These are phyloP conservation scores for Parasitella parasitica DNA, from an alignment of 371 early-diverging fungal species.

Conservation along the genomic window DNA sequence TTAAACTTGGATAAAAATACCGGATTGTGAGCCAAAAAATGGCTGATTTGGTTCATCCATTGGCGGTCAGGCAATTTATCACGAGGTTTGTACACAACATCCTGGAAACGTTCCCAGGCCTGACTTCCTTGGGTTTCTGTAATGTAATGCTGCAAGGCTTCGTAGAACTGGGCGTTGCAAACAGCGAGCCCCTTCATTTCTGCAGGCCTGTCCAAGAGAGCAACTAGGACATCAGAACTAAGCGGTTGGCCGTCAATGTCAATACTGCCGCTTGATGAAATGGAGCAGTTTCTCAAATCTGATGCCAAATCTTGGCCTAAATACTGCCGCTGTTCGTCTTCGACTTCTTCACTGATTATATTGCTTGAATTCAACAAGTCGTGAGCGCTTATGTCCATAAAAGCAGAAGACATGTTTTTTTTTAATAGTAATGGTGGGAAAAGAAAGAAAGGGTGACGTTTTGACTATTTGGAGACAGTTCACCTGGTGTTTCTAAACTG, in stretches of 20 bases:
- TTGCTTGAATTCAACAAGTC: neutral
- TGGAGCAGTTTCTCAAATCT: conserved; percentile 11
- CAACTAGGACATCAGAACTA: conserved; percentile 36
- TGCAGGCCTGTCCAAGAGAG: conserved; percentile 35
- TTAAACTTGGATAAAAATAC: conserved; percentile 49
- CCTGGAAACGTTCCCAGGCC: conserved; percentile 42
- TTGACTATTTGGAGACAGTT: conserved; percentile 8
- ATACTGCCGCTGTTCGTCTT: neutral
- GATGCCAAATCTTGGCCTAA: neutral
- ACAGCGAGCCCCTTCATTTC: conserved; percentile 37
- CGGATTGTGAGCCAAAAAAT: conserved; percentile 39
- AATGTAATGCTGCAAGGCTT: conserved; percentile 33
- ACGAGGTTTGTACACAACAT: conserved; percentile 37
- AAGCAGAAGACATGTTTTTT: conserved; percentile 9
- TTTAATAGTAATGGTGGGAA: neutral
- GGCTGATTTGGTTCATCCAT: conserved; percentile 38
- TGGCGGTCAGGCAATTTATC: conserved; percentile 36
- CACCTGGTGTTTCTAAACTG: neutral
- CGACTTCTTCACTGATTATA: conserved; percentile 8
- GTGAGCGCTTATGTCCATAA: conserved; percentile 1
- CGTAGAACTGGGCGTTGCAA: conserved; percentile 38
- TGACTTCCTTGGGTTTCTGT: conserved; percentile 35
- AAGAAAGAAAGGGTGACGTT: conserved; percentile 1
- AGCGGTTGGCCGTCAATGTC: conserved; percentile 41
- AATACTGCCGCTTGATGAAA: conserved; percentile 20